Evolutionary conservation across 441 rosid genomes (phyloP).

Genomic region (Populus tomentosa): DNA sequence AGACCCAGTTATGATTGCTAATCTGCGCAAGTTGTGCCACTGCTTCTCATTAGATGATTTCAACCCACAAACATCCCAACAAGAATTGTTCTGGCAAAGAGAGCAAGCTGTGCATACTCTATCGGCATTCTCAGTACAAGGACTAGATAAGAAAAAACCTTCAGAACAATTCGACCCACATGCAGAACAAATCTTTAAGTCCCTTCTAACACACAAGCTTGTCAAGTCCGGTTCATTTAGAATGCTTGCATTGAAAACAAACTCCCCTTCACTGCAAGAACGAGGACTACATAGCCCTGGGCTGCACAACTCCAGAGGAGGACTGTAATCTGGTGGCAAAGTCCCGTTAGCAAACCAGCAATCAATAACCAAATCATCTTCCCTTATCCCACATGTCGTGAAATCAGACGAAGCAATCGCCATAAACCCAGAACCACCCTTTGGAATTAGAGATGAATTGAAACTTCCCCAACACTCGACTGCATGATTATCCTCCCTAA

Average conservation of each 20-base stretch:
- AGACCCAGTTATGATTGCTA: conserved; percentile 41
- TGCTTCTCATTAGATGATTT: conserved; percentile 36
- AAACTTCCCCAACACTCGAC: conserved; percentile 83
- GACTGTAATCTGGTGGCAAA: conserved; percentile 47
- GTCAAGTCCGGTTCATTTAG: conserved; percentile 74
- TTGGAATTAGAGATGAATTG: conserved; percentile 60
- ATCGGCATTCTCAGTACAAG: conserved; percentile 59
- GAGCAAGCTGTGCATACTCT: conserved; percentile 82
- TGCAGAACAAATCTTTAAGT: conserved; percentile 61
- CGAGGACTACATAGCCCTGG: conserved; percentile 70
- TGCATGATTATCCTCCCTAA: conserved; percentile 73
- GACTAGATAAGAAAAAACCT: conserved; percentile 80
- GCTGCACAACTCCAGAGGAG: conserved; percentile 84
- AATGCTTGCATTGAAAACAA: conserved; percentile 77
- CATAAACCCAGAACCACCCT: conserved; percentile 58
- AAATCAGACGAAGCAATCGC: conserved; percentile 87
- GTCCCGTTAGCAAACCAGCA: conserved; percentile 66
- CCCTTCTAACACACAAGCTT: conserved; percentile 63
- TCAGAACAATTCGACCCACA: conserved; percentile 68
- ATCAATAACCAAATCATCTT: conserved; percentile 79
- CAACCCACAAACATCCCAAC: conserved; percentile 61
- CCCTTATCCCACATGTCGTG: conserved; percentile 56
- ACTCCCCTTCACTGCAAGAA: conserved; percentile 51
- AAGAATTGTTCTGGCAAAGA: conserved; percentile 90
- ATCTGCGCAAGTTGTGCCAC: conserved; percentile 41